Evolutionary conservation across 2,329 filamentous ascomycete genomes (phyloP).

Genomic region (Botrytis deweyae): DNA sequence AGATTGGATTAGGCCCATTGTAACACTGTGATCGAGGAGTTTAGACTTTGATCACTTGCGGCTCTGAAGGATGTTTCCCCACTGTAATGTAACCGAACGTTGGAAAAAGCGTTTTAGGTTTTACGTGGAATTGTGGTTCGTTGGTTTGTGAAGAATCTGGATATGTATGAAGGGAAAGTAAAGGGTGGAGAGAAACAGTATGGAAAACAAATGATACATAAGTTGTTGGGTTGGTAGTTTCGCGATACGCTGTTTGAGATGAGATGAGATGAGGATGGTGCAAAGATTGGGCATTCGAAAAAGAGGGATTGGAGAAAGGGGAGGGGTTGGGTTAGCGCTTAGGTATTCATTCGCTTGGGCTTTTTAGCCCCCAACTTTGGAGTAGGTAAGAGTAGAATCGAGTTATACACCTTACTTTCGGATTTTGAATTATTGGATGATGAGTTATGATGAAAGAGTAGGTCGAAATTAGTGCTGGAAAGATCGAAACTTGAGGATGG

Average conservation of each 20-base stretch:
- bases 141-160: background rate
- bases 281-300: background rate
- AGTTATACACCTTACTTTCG: background rate
- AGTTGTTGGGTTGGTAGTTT: background rate
- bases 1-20: background rate
- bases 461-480: slow-evolving; percentile 1
- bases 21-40: background rate
- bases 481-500: background rate
- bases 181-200: background rate
- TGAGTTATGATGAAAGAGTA: background rate
- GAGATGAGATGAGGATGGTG: background rate
- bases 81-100: background rate
- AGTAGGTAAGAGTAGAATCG: background rate
- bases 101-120: background rate
- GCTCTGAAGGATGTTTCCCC: slow-evolving; percentile 4
- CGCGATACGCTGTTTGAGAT: slow-evolving; percentile 6
- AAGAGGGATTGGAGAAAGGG: background rate
- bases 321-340: background rate
- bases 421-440: background rate
- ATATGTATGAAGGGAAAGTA: background rate
- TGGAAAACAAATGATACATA: background rate
- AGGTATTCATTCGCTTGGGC: background rate
- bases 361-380: background rate
- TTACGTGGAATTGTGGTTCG: background rate
- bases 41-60: background rate